Percentiles rank a stretch among this genome's conserved stretches.
These are phyloP conservation scores for Amylostereum areolatum DNA, from an alignment of 1,284 basidiomycete genomes.

Conservation along the genomic window DNA sequence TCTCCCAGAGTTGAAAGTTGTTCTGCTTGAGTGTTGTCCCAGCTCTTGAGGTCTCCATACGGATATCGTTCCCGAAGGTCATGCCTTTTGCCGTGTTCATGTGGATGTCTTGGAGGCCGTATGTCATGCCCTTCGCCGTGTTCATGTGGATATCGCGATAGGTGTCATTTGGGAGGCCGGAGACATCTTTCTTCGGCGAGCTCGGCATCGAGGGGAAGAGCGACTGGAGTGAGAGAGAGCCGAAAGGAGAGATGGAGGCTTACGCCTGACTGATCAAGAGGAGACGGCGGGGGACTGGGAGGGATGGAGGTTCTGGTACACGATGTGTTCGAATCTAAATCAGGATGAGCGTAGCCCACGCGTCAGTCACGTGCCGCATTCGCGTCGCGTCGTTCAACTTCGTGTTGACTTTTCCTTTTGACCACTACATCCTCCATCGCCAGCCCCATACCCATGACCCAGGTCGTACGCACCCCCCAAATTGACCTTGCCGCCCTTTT, in stretches of 20 bases:
- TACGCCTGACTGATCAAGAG: too few relatives aligned
- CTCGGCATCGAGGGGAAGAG: background rate
- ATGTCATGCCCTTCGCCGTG: conserved; percentile 51
- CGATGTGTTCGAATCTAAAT: too few relatives aligned
- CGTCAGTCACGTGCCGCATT: too few relatives aligned
- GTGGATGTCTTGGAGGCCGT: conserved; percentile 48
- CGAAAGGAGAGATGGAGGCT: too few relatives aligned
- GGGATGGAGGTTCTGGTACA: too few relatives aligned
- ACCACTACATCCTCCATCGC: too few relatives aligned
- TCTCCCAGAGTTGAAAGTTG: conserved; percentile 76
- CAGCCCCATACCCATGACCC: conserved; percentile 21
- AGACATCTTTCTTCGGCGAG: background rate
- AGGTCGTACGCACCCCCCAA: conserved; percentile 46
- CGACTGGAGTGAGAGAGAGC: background rate
- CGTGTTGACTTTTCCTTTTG: too few relatives aligned
- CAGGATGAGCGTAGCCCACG: too few relatives aligned
- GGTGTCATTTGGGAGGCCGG: conserved; percentile 3
- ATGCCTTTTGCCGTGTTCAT: conserved; percentile 63
- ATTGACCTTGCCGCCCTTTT: conserved; percentile 58
- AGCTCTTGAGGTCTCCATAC: conserved; percentile 60
- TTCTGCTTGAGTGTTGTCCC: conserved; percentile 48
- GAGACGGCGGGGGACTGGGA: too few relatives aligned
- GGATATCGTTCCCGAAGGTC: conserved; percentile 45
- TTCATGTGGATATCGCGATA: conserved; percentile 63
- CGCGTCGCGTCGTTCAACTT: too few relatives aligned